Percentiles rank a stretch among this genome's conserved stretches.
phyloP scores from a whole-genome alignment of 2,329 filamentous ascomycete species.

The Xylaria sp. region DNA sequence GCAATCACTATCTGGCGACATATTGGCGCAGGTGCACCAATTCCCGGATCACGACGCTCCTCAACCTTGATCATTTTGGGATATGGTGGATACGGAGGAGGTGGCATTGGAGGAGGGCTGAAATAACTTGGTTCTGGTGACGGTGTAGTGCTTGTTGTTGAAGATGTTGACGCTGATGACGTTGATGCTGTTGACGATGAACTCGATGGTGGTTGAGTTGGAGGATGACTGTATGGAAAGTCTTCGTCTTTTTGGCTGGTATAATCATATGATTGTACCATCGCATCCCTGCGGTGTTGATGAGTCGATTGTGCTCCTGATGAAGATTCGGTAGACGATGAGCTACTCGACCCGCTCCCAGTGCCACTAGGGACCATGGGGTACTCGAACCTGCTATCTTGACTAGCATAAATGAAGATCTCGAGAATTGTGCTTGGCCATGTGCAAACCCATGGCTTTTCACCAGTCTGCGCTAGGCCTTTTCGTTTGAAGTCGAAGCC shows the following conservation, averaged over 20 bases:
- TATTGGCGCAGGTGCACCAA: conserved; percentile 51
- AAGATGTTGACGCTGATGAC: conserved; percentile 18
- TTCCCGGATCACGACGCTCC: conserved; percentile 58
- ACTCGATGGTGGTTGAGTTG: not conserved
- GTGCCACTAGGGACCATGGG: conserved; percentile 19
- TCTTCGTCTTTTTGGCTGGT: not conserved
- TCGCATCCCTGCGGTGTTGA: conserved; percentile 3
- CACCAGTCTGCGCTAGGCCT: conserved; percentile 56
- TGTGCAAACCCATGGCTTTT: conserved; percentile 67
- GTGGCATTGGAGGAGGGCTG: conserved; percentile 31
- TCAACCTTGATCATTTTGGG: conserved; percentile 65
- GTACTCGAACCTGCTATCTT: conserved; percentile 57
- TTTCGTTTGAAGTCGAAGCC: conserved; percentile 52
- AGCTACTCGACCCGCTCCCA: conserved; percentile 5
- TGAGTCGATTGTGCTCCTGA: not conserved
- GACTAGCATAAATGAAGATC: conserved; percentile 65
- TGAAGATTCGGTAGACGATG: conserved; percentile 3
- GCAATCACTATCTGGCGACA: conserved; percentile 62
- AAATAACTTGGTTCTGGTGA: conserved; percentile 28
- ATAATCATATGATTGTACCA: conserved; percentile 4
- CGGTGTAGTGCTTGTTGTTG: conserved; percentile 32
- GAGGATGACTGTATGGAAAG: not conserved
- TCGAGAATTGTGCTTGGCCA: conserved; percentile 67
- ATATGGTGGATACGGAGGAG: conserved; percentile 51
- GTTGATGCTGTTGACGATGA: conserved; percentile 12